These are phyloP conservation scores for Drechmeria coniospora DNA, from an alignment of 2,329 filamentous ascomycete genomes.

Conservation along the genomic window DNA sequence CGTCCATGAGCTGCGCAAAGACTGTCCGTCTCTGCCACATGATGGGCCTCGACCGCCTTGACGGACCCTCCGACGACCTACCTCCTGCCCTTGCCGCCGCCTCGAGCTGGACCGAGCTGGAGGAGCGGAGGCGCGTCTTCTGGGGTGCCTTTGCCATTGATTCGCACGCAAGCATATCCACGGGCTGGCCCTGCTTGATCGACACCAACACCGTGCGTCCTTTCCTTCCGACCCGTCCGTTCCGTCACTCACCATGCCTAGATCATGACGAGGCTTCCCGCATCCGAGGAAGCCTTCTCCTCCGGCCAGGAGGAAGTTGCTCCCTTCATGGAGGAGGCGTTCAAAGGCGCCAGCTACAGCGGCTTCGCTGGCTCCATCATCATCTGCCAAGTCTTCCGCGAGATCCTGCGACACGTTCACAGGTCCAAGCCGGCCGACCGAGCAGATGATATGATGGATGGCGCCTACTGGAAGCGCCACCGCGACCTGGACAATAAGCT, in stretches of 20 bases:
- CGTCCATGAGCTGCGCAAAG: conserved; percentile 67
- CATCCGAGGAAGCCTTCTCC: conserved; percentile 62
- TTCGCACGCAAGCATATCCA: conserved; percentile 73
- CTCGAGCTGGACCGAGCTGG: conserved; percentile 61
- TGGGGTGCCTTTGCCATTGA: conserved; percentile 78
- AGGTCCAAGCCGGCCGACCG: conserved; percentile 52
- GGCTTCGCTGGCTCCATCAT: conserved; percentile 59
- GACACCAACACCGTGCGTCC: conserved; percentile 49
- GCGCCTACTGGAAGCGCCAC: conserved; percentile 76
- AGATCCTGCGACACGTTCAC: conserved; percentile 69
- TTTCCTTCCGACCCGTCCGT: not conserved
- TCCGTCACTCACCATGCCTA: conserved; percentile 6
- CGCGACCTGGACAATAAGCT: conserved; percentile 68
- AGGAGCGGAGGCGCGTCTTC: conserved; percentile 68
- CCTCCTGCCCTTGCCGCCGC: conserved; percentile 61
- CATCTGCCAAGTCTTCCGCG: conserved; percentile 64
- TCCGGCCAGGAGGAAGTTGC: conserved; percentile 48
- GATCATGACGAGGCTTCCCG: conserved; percentile 68
- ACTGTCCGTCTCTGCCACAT: conserved; percentile 60
- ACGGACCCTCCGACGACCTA: conserved; percentile 47
- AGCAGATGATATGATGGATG: conserved; percentile 57
- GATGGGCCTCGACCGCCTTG: conserved; percentile 69
- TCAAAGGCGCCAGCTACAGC: conserved; percentile 48
- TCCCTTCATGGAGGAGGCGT: conserved; percentile 46
- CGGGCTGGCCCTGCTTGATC: conserved; percentile 76